These are phyloP conservation scores for Aspergillus taichungensis DNA, from an alignment of 495 filamentous ascomycete genomes.

Conservation along the genomic window DNA sequence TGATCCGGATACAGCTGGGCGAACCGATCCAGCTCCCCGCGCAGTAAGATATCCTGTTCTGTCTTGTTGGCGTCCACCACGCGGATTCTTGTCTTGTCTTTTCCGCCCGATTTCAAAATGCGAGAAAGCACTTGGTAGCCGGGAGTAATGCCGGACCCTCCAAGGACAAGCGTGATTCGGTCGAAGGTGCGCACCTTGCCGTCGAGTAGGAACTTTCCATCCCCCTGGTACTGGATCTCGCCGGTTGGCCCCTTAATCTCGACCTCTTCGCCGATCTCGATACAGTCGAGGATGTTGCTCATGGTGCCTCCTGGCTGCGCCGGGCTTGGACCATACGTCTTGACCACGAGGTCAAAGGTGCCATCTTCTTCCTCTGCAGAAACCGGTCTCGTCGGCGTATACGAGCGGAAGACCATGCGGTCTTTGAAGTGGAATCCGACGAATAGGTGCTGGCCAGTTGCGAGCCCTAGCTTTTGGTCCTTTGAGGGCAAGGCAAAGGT, in stretches of 20 bases:
- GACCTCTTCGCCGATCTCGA: slow-evolving; percentile 29
- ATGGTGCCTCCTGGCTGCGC: slow-evolving; percentile 27
- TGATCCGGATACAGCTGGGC: slow-evolving; percentile 15
- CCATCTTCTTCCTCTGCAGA: slow-evolving; percentile 31
- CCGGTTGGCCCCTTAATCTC: slow-evolving; percentile 38
- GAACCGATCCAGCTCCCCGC: slow-evolving; percentile 31
- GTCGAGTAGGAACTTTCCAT: slow-evolving; percentile 16
- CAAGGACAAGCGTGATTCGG: slow-evolving; percentile 5
- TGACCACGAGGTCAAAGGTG: slow-evolving; percentile 32
- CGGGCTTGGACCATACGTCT: slow-evolving; percentile 24
- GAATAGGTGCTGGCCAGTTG: slow-evolving; percentile 35
- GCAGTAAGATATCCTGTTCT: slow-evolving; percentile 25
- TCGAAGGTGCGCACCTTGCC: slow-evolving; percentile 6
- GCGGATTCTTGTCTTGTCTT: slow-evolving; percentile 16
- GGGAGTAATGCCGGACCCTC: slow-evolving; percentile 20
- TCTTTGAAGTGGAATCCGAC: slow-evolving; percentile 30
- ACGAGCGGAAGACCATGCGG: slow-evolving; percentile 28
- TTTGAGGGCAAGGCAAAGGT: slow-evolving; percentile 29
- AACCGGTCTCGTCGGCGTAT: slow-evolving; percentile 30
- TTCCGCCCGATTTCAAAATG: slow-evolving; percentile 8
- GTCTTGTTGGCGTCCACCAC: slow-evolving; percentile 27
- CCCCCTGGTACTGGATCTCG: slow-evolving; percentile 26
- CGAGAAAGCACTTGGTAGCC: slow-evolving; percentile 24
- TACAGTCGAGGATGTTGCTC: slow-evolving; percentile 29
- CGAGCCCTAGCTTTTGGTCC: slow-evolving; percentile 27